Base-by-base conservation (phyloP, 2,329 filamentous ascomycete genomes). In the Plectosphaerella sp. region DNA sequence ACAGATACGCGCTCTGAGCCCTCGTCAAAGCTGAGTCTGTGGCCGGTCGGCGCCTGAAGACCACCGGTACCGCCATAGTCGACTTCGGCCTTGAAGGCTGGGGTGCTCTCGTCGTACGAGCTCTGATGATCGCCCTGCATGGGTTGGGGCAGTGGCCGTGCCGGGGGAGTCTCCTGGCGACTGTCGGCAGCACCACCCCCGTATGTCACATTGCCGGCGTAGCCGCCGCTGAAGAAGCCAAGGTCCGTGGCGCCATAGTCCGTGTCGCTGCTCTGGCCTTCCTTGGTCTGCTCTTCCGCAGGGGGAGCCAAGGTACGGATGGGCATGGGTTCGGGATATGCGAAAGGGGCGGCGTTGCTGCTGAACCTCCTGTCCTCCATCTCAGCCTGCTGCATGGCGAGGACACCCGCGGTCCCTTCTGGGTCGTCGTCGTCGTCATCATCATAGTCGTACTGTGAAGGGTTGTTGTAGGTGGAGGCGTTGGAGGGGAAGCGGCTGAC, bases 31-130 rank as follows among this genome's bases (percentile, higher is more conserved):
- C 91, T 97, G 61, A 91, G 76, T 54, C 91, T 83, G 58, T 91
- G 81, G 7, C 76, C 77, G 48, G 78, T 83, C 2, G 92, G 91
- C 53, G 89, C 82, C 56, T 91, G 85, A 25, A 97, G 71, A 1
- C 94, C 94, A 41, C 93, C 94, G n/a, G 91, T 97, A 8, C 89
- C 92, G 48, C 84, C 88, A 46, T 90, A 91, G 67, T 97, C 93
- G 48, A 96, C 87, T 50, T 88, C 82, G 6, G 88, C 90, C 14
- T 72, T 64, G 57, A 79, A 79, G 7, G 73, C 72, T 1, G 74
- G 64, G 1, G 66, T 61, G 52, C 64, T 62, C 15, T 70, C 65
- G n/a, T 64, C 66, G 71, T 73, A 72, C 48, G 65, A 61, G 41
- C 67, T 65, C 18, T 64, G 67, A 14, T 63, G 57, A 22, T 57